phyloP scores from a whole-genome alignment of 176 grass and related monocot genomes.

The Oryza longistaminata region DNA sequence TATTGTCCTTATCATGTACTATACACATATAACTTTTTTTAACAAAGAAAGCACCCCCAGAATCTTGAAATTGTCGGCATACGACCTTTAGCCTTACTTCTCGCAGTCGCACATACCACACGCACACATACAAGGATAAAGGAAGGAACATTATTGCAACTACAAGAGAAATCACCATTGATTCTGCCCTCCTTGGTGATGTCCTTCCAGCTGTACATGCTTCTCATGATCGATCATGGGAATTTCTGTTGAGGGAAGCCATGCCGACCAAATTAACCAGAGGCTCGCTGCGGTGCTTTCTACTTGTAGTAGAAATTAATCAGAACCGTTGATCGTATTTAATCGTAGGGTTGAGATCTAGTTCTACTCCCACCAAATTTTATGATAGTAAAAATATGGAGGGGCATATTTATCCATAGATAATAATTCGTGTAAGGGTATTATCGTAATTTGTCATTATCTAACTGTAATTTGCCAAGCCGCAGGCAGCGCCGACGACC shows the following conservation, averaged over 20 bases:
- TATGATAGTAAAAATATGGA: no score
- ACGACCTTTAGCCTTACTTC: neutral
- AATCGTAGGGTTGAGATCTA: no score
- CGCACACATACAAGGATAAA: neutral
- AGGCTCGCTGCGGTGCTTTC: no score
- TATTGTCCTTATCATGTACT: neutral
- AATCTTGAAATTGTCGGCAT: neutral
- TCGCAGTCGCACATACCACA: neutral
- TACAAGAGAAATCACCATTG: constrained; percentile 25
- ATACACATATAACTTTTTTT: neutral
- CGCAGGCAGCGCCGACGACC: no score
- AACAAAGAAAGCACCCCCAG: neutral
- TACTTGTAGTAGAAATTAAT: no score
- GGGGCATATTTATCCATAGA: no score
- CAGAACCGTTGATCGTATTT: no score
- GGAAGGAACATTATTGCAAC: neutral
- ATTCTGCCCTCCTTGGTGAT: constrained; percentile 30
- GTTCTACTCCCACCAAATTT: no score
- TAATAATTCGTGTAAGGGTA: no score
- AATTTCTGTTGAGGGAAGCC: constrained; percentile 15
- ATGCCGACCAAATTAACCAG: constrained; percentile 12
- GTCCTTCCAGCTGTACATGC: neutral
- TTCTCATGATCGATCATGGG: neutral
- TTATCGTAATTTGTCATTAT: no score
- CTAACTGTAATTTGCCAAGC: no score